These are phyloP conservation scores for Brasenia schreberi DNA, from an alignment of 164 flowering plant species.

Conservation along the genomic window DNA sequence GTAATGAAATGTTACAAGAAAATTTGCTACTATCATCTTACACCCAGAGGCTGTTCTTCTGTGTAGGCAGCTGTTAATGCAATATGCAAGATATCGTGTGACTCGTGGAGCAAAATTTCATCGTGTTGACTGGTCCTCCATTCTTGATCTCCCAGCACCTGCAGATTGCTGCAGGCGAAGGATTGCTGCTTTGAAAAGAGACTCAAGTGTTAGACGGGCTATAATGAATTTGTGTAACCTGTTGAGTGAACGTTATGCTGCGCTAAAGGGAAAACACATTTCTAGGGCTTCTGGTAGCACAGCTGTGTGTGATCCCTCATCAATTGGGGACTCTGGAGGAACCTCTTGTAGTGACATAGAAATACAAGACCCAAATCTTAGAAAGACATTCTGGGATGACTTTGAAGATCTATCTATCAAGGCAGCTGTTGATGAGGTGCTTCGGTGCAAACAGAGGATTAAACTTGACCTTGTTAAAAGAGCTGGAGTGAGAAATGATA, in stretches of 20 bases:
- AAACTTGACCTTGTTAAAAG: constrained; percentile 31
- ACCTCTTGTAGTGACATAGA: constrained; percentile 5
- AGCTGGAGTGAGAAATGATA: constrained; percentile 13
- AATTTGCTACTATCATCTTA: not conserved
- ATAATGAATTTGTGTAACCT: constrained; percentile 60
- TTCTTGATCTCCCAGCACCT: constrained; percentile 75
- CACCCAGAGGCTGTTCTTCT: not conserved
- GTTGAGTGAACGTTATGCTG: constrained; percentile 52
- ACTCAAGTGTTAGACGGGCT: constrained; percentile 36
- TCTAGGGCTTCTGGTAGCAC: constrained; percentile 7
- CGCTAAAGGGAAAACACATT: constrained; percentile 15
- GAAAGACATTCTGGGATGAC: constrained; percentile 59
- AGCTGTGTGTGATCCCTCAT: not conserved
- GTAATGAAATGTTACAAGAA: not conserved
- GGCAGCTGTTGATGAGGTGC: constrained; percentile 54
- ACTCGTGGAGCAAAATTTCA: constrained; percentile 52
- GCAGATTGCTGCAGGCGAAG: constrained; percentile 55
- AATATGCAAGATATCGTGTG: constrained; percentile 69
- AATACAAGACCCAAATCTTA: constrained; percentile 2
- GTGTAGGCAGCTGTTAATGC: constrained; percentile 56
- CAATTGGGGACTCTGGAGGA: constrained; percentile 4
- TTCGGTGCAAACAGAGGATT: constrained; percentile 30
- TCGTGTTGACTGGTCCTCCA: constrained; percentile 54
- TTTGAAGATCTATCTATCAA: constrained; percentile 42
- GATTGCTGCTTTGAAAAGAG: constrained; percentile 39